Percentiles rank a stretch among this genome's conserved stretches.
Conservation (phyloP, 805 yeast genomes). For the Candida jianshihensis region DNA sequence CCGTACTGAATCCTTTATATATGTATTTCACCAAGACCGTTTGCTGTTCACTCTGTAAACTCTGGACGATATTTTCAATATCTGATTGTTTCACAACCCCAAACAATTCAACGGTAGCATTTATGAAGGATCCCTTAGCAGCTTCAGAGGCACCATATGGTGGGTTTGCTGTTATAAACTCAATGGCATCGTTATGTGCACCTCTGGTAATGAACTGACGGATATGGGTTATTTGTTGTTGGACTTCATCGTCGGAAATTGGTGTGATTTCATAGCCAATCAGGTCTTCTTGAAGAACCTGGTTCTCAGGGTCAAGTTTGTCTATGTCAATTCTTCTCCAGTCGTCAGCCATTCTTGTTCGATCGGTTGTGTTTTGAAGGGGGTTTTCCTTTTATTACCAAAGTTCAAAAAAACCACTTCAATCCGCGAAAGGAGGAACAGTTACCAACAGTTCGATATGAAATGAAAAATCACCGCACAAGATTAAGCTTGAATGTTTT, state of each 20-base stretch:
- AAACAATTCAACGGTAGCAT: conserved; percentile 63
- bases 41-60: conserved; percentile 56
- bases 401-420: no score
- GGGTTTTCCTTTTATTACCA: no score
- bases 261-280: conserved; percentile 35
- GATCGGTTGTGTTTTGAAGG: neutral
- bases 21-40: conserved; percentile 77
- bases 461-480: no score
- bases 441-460: no score
- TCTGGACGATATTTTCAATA: conserved; percentile 51
- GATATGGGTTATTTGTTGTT: conserved; percentile 45
- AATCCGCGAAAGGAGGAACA: no score
- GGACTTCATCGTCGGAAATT: conserved; percentile 47
- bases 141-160: conserved; percentile 73
- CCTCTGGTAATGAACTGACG: conserved; percentile 67
- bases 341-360: conserved; percentile 42
- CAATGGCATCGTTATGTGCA: conserved; percentile 59
- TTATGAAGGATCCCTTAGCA: conserved; percentile 44
- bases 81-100: conserved; percentile 63
- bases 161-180: conserved; percentile 57
- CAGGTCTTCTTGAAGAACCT: conserved; percentile 55
- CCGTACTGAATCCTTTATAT: conserved; percentile 76
- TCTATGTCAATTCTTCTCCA: conserved; percentile 97
- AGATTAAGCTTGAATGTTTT: no score
- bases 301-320: conserved; percentile 76